Conservation (phyloP, 441 rosid species). For the Corymbia citriodora region DNA sequence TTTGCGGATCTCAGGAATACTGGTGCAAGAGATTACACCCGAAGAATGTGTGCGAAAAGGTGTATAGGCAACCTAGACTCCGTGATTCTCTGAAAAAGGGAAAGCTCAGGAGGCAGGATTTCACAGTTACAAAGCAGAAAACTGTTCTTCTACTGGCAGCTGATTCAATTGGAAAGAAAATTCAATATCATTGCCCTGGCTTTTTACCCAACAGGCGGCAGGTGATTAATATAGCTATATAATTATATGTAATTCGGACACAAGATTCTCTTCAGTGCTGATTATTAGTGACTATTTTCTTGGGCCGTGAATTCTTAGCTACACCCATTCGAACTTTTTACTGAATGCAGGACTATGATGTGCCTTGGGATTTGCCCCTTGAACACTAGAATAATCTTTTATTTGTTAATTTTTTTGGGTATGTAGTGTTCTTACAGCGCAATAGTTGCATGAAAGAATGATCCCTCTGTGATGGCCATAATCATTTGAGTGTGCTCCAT, state of each 20-base stretch:
- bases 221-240: conserved; percentile 36
- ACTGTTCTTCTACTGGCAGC: conserved; percentile 72
- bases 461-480: background rate
- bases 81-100: conserved; percentile 87
- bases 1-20: conserved; percentile 62
- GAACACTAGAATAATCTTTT: background rate
- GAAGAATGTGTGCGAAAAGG: conserved; percentile 93
- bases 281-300: background rate
- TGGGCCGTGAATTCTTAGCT: background rate
- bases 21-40: conserved; percentile 99
- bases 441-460: background rate
- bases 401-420: background rate
- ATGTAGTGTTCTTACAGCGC: background rate
- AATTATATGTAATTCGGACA: background rate
- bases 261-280: background rate
- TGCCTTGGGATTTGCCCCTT: background rate
- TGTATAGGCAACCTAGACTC: conserved; percentile 89
- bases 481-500: background rate
- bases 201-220: conserved; percentile 90
- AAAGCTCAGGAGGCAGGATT: conserved; percentile 88
- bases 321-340: background rate
- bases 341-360: background rate
- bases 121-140: conserved; percentile 75
- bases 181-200: conserved; percentile 89
- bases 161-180: conserved; percentile 86